These are phyloP conservation scores for Diaporthe batatas DNA, from an alignment of 2,329 filamentous ascomycete genomes.

Conservation along the genomic window DNA sequence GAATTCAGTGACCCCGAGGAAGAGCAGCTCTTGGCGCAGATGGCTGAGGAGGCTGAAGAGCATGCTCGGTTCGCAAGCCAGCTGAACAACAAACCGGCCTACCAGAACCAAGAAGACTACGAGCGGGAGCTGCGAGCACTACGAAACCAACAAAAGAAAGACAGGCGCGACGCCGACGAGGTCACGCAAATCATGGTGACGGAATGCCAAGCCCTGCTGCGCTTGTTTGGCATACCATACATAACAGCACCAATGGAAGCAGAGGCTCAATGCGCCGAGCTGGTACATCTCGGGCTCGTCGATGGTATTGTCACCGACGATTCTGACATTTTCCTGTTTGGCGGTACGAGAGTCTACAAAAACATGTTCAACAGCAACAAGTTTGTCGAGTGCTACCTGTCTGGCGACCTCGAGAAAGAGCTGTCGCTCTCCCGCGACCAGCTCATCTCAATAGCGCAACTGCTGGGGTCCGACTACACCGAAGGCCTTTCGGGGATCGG, in stretches of 20 bases:
- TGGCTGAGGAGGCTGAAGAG: conserved; percentile 92
- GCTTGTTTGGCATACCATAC: conserved; percentile 93
- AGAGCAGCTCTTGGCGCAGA: conserved; percentile 86
- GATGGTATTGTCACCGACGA: conserved; percentile 99
- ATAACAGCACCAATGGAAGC: conserved; percentile 99
- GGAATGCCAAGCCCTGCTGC: conserved; percentile 92
- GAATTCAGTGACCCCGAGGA: conserved; percentile 91
- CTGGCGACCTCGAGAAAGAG: conserved; percentile 87
- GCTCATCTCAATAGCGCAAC: conserved; percentile 89
- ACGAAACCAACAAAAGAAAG: conserved; percentile 95
- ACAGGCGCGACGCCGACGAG: conserved; percentile 94
- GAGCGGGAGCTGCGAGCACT: conserved; percentile 89
- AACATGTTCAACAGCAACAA: conserved; percentile 99
- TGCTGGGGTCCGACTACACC: conserved; percentile 95
- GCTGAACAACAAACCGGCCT: conserved; percentile 80
- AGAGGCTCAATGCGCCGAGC: conserved; percentile 95
- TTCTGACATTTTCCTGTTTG: conserved; percentile 96
- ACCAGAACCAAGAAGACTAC: conserved; percentile 82
- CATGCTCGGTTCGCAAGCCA: conserved; percentile 92
- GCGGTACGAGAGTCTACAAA: conserved; percentile 96
- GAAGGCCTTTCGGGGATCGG: conserved; percentile 92
- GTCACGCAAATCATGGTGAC: conserved; percentile 96
- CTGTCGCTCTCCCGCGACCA: conserved; percentile 88
- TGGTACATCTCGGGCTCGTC: conserved; percentile 87
- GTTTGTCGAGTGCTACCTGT: conserved; percentile 95